Evolutionary conservation across 495 filamentous ascomycete species (phyloP).

Genomic region (Tuber borchii): DNA sequence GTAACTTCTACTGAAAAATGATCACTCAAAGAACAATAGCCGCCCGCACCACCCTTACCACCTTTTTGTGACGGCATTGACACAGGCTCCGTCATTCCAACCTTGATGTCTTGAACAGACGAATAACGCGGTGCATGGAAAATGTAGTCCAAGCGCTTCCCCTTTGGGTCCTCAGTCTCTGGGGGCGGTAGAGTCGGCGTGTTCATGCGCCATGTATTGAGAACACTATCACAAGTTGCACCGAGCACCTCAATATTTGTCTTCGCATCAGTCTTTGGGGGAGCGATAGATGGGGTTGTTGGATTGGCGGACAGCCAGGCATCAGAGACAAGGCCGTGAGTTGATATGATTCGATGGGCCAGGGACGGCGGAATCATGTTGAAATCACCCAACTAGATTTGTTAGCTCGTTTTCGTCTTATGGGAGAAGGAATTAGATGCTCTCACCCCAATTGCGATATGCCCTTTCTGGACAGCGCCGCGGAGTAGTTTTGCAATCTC

Average conservation of each 20-base stretch:
- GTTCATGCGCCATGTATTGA: slow-evolving; percentile 92
- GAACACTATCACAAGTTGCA: slow-evolving; percentile 73
- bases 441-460: slow-evolving; percentile 62
- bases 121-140: slow-evolving; percentile 56
- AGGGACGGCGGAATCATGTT: slow-evolving; percentile 88
- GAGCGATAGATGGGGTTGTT: slow-evolving; percentile 43
- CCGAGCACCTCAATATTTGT: slow-evolving; percentile 76
- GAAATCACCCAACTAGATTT: slow-evolving; percentile 67
- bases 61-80: slow-evolving; percentile 36
- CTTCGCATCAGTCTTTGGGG: slow-evolving; percentile 57
- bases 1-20: slow-evolving; percentile 81
- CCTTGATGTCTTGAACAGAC: slow-evolving; percentile 58
- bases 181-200: slow-evolving; percentile 52
- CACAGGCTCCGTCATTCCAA: slow-evolving; percentile 67
- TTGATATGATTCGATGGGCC: slow-evolving; percentile 74
- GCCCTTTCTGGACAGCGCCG: slow-evolving; percentile 73
- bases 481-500: slow-evolving; percentile 88
- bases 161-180: slow-evolving; percentile 60
- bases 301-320: slow-evolving; percentile 55
- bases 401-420: background rate
- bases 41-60: slow-evolving; percentile 60
- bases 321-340: slow-evolving; percentile 71
- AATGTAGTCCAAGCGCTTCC: slow-evolving; percentile 91
- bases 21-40: slow-evolving; percentile 80
- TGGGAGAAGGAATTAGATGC: background rate